Base-by-base conservation (phyloP, 2,329 filamentous ascomycete genomes). In the Pestalotiopsis fici region DNA sequence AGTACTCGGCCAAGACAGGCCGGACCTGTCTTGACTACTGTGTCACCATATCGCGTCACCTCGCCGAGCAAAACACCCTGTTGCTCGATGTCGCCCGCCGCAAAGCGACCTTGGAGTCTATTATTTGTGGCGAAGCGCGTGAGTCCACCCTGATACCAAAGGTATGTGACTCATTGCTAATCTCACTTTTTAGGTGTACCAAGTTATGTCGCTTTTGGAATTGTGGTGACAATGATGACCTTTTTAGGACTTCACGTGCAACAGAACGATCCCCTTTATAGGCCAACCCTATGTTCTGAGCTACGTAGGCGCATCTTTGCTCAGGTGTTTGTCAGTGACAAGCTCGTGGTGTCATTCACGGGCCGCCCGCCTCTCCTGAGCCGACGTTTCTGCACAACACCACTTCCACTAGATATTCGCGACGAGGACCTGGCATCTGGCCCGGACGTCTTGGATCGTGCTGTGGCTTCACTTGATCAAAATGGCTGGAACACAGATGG, bases 361-460 rank as follows among this genome's bases (percentile, higher is more conserved):
- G 88, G 88, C 0, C 78, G 87, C 0, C 88, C 88, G 0, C 88
- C 87, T 0, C 74, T 84, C 2, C 73, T 88, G 4, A 81, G 82
- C 12, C 81, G 86, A 35, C 82, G 85, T 1, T 90, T 88, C 71
- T 85, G 83, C 59, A 82, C 82, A 6, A 82, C 87, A 1, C 85
- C 87, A 18, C 73, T 84, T 2, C 87, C 88, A 0, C 76, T 90
- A 0, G 88, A 90, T 70, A 73, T 90, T 0, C 79, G 76, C 3
- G 86, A 89, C 57, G 75, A 82, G 0, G 80, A 85, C 15, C 76
- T 86, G 0, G 75, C 88, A 25, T 78, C 79, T 2, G 81, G 83
- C 11, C 81, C 80, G 0, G 74, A 78, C 3, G 80, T 80, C 2
- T 72, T 86, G 4, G 74, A 80, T 3, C 67, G 69, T 1, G 83